A percentile compares a stretch with the other conserved stretches of the same genome.
These are phyloP conservation scores for Fusarium bulbicola DNA, from an alignment of 2,329 filamentous ascomycete species.

Conservation along the genomic window DNA sequence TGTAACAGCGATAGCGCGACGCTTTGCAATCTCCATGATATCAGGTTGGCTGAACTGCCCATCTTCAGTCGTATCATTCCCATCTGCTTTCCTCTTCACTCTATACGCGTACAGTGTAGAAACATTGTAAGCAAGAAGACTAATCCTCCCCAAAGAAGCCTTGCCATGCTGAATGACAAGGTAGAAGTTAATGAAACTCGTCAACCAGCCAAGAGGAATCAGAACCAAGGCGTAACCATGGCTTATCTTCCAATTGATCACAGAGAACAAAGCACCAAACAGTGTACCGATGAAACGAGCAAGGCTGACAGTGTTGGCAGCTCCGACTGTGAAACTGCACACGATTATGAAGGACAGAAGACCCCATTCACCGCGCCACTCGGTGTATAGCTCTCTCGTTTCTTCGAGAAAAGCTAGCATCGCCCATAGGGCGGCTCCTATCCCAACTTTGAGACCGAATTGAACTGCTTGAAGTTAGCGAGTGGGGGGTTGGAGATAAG, in stretches of 20 bases:
- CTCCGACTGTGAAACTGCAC: constrained; percentile 98
- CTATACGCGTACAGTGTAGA: constrained; percentile 94
- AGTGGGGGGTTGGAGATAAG: neutral
- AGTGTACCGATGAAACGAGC: constrained; percentile 88
- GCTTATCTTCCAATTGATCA: constrained; percentile 81
- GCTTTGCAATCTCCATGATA: constrained; percentile 86
- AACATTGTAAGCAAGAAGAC: constrained; percentile 95
- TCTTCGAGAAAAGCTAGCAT: constrained; percentile 83
- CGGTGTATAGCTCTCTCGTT: constrained; percentile 81
- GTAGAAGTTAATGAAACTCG: constrained; percentile 86
- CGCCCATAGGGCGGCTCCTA: constrained; percentile 88
- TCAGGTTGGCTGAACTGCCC: constrained; percentile 84
- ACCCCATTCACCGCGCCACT: constrained; percentile 97
- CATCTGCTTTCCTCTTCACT: constrained; percentile 78
- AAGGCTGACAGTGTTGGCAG: constrained; percentile 90
- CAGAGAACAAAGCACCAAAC: constrained; percentile 78
- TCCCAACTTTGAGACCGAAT: constrained; percentile 92
- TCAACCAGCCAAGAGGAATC: constrained; percentile 81
- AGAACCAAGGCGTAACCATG: constrained; percentile 78
- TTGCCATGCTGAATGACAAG: constrained; percentile 87
- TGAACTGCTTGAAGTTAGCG: constrained; percentile 52
- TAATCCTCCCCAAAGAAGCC: constrained; percentile 90
- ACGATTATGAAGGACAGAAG: constrained; percentile 97
- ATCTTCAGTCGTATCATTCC: constrained; percentile 74
- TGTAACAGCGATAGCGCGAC: constrained; percentile 88